A percentile compares a stretch with the other conserved stretches of the same genome.
phyloP scores from a whole-genome alignment of 2,329 filamentous ascomycete species.

The Aspergillus sp. region DNA sequence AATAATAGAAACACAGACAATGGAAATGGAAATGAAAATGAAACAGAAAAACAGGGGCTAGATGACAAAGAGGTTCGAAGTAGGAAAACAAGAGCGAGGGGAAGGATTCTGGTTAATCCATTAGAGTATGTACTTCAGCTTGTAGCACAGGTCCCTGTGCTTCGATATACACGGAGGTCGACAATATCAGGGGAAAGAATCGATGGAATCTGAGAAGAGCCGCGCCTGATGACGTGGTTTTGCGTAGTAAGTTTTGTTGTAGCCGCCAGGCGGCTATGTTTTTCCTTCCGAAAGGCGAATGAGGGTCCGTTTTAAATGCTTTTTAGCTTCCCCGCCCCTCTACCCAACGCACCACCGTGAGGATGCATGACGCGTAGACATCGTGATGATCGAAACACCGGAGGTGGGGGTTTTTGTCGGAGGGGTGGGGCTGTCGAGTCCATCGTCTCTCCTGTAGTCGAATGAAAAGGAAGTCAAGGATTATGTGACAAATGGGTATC shows the following conservation, averaged over 20 bases:
- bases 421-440: slow-evolving; percentile 13
- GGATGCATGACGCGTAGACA: slow-evolving; percentile 5
- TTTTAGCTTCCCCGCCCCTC: background rate
- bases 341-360: background rate
- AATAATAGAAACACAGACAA: slow-evolving; percentile 4
- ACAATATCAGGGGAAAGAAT: background rate
- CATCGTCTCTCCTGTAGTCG: slow-evolving; percentile 11
- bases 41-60: background rate
- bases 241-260: background rate
- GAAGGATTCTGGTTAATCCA: slow-evolving; percentile 10
- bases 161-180: slow-evolving; percentile 15
- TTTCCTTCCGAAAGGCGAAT: background rate
- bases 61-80: background rate
- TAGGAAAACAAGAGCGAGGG: slow-evolving; percentile 10
- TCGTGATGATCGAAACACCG: background rate
- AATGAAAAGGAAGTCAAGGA: slow-evolving; percentile 27
- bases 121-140: slow-evolving; percentile 19
- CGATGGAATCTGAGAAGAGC: background rate
- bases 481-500: slow-evolving; percentile 42
- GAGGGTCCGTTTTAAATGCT: background rate
- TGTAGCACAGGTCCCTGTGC: slow-evolving; percentile 13
- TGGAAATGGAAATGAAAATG: background rate
- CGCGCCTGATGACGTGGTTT: background rate
- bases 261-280: background rate
- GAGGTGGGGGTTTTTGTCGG: background rate